Evolutionary conservation across 495 filamentous ascomycete species (phyloP).

Genomic region (Neurospora tetraspora): DNA sequence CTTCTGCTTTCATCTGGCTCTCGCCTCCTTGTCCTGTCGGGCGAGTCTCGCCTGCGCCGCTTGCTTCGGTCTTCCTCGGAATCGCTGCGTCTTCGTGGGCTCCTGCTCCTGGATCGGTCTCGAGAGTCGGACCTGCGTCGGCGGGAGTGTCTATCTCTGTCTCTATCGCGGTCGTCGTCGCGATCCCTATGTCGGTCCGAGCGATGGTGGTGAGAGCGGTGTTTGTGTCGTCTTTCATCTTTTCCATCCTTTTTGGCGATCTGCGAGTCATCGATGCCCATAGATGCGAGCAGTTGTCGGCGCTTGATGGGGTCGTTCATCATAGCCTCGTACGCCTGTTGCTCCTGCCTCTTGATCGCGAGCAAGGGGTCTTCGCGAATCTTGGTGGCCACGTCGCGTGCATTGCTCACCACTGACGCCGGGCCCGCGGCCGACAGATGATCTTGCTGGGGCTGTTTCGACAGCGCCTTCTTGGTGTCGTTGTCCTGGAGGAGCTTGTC

Average conservation of each 20-base stretch:
- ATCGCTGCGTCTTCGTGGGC: constrained; percentile 11
- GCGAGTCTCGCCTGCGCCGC: constrained; percentile 25
- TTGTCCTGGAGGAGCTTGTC: constrained; percentile 81
- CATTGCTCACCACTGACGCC: constrained; percentile 48
- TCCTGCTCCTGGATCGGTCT: constrained; percentile 24
- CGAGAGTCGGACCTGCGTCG: constrained; percentile 30
- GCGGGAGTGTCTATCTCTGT: constrained; percentile 23
- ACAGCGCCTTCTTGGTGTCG: constrained; percentile 60
- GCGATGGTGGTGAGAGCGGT: constrained; percentile 38
- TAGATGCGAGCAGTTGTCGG: constrained; percentile 54
- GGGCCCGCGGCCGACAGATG: constrained; percentile 38
- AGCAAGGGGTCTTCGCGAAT: constrained; percentile 82
- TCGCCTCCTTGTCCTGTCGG: constrained; percentile 11
- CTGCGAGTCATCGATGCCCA: constrained; percentile 41
- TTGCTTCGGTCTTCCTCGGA: constrained; percentile 23
- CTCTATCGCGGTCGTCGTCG: constrained; percentile 2
- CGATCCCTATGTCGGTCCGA: constrained; percentile 25
- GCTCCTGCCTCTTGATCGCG: constrained; percentile 85
- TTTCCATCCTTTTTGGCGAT: constrained; percentile 24
- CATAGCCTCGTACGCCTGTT: constrained; percentile 78
- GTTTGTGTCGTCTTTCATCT: constrained; percentile 41
- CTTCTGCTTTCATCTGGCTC: neutral
- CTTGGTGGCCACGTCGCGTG: constrained; percentile 71
- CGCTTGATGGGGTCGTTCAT: constrained; percentile 75
- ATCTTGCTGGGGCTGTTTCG: constrained; percentile 65